These are phyloP conservation scores for Diplodia seriata DNA, from an alignment of 2,329 filamentous ascomycete species.

Conservation along the genomic window DNA sequence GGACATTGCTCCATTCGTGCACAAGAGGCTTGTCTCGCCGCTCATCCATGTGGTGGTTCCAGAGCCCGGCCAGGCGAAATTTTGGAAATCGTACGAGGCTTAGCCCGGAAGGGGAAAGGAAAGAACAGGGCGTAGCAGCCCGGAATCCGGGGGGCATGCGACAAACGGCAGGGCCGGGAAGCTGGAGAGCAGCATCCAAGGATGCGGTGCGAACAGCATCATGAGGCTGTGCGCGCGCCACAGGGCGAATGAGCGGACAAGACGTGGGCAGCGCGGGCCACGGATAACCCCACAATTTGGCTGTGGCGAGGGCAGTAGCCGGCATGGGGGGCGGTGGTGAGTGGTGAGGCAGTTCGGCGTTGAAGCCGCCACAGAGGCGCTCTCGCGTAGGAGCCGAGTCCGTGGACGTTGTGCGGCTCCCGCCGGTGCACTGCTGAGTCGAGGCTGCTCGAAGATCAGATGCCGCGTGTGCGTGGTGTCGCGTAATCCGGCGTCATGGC, in stretches of 20 bases:
- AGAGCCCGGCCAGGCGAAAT: not conserved
- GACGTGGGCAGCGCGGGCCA: not conserved
- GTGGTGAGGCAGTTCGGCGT: not conserved
- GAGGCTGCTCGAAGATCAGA: constrained; percentile 28
- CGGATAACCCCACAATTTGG: constrained; percentile 2
- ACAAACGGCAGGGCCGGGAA: not conserved
- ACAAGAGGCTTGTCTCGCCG: not conserved
- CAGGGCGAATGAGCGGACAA: not conserved
- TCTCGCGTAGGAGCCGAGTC: constrained; percentile 22
- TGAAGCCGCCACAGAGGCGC: constrained; percentile 16
- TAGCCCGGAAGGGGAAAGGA: not conserved
- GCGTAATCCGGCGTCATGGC: constrained; percentile 26
- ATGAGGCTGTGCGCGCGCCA: constrained; percentile 24
- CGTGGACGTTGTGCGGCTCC: constrained; percentile 20
- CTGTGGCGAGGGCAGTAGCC: not conserved
- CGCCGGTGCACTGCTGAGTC: constrained; percentile 6
- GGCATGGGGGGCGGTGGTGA: not conserved
- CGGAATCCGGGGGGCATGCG: constrained; percentile 9
- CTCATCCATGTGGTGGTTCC: not conserved
- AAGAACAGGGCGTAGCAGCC: not conserved
- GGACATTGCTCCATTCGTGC: not conserved
- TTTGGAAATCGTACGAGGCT: constrained; percentile 8
- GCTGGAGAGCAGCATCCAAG: constrained; percentile 3
- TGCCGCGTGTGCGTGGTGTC: constrained; percentile 23
- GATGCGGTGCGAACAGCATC: constrained; percentile 19